These are phyloP conservation scores for Castanea crenata DNA, from an alignment of 306 rosid species.

Conservation along the genomic window DNA sequence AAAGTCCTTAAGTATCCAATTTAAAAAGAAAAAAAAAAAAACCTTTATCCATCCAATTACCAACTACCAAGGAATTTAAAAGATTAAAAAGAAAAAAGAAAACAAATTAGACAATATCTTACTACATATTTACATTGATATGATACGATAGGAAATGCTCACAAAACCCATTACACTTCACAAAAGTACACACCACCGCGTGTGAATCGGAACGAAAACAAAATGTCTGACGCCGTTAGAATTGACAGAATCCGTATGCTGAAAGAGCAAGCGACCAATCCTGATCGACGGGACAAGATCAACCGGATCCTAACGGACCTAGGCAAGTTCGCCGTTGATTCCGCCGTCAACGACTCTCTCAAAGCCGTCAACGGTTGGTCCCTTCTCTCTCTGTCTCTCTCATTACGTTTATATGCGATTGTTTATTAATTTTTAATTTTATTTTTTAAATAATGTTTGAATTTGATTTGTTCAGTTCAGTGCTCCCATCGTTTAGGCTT, in stretches of 20 bases:
- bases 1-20: too few species aligned
- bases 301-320: conserved; percentile 40
- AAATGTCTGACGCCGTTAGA: conserved; percentile 42
- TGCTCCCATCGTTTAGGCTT: too few species aligned
- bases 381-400: conserved; percentile 13
- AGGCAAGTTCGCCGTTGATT: conserved; percentile 63
- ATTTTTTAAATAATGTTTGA: background rate
- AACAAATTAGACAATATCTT: background rate
- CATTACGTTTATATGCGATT: background rate
- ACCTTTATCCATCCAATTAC: too few species aligned
- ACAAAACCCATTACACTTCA: background rate
- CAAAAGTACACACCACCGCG: background rate
- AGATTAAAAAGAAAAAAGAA: background rate
- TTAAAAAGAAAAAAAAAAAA: too few species aligned
- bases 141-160: too few species aligned
- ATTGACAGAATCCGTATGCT: background rate
- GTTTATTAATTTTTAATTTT: background rate
- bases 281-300: conserved; percentile 15
- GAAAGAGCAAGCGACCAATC: conserved; percentile 22
- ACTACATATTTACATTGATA: too few species aligned
- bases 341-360: conserved; percentile 52
- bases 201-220: background rate
- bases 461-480: too few species aligned
- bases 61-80: too few species aligned
- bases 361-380: conserved; percentile 52